Conservation (phyloP, 495 filamentous ascomycete genomes). For the Aspergillus hancockii region DNA sequence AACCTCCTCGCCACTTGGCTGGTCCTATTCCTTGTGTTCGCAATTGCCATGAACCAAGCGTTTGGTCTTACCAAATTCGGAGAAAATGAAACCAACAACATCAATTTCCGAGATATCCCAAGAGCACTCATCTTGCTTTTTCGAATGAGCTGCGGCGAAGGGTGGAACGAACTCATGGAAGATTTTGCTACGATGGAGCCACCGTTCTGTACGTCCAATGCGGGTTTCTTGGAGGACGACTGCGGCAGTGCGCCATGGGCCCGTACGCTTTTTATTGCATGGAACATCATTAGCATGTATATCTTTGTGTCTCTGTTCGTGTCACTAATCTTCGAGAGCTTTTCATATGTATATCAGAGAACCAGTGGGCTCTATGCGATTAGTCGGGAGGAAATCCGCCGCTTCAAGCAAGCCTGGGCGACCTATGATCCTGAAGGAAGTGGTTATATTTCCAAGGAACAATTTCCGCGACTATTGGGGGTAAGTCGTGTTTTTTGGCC, state of each 20-base stretch:
- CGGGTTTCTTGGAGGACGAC: constrained; percentile 78
- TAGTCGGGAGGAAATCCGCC: constrained; percentile 86
- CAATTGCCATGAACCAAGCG: constrained; percentile 93
- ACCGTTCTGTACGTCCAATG: constrained; percentile 71
- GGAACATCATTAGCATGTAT: constrained; percentile 99
- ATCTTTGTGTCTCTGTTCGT: constrained; percentile 99
- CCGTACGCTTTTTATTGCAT: constrained; percentile 82
- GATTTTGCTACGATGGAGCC: constrained; percentile 79
- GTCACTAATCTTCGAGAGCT: constrained; percentile 98
- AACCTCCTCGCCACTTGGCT: constrained; percentile 97
- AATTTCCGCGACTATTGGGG: constrained; percentile 85
- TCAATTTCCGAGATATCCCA: constrained; percentile 92
- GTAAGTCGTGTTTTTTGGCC: constrained; percentile 42
- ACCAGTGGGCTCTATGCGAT: constrained; percentile 78
- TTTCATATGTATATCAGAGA: constrained; percentile 97
- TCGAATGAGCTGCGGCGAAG: constrained; percentile 87
- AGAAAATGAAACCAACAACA: constrained; percentile 67
- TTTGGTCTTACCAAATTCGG: constrained; percentile 95
- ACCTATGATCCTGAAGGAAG: constrained; percentile 89
- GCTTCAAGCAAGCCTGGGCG: constrained; percentile 98
- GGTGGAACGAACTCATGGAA: constrained; percentile 97
- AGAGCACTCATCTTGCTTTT: constrained; percentile 94
- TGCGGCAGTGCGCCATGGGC: constrained; percentile 91
- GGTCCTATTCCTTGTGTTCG: constrained; percentile 92
- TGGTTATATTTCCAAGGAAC: constrained; percentile 88